A percentile compares a stretch with the other conserved stretches of the same genome.
Conservation (phyloP, 139 green algal species). For the Tetradesmus obliquus region DNA sequence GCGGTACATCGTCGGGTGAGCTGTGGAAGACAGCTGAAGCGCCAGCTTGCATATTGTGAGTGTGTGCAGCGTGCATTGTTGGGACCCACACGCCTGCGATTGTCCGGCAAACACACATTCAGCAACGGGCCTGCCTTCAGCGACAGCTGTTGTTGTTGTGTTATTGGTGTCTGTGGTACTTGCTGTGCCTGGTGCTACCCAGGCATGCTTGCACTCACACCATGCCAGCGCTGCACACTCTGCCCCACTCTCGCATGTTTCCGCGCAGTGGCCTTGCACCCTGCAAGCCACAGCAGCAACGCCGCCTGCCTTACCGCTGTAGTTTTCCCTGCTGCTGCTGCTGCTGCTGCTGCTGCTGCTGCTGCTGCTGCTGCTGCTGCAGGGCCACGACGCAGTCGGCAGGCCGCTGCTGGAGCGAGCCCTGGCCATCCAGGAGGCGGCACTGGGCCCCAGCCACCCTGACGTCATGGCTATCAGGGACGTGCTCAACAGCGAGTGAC, state of each 20-base stretch:
- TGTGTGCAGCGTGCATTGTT: background rate
- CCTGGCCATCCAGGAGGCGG: constrained; percentile 81
- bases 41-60: background rate
- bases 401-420: constrained; percentile 88
- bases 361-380: background rate
- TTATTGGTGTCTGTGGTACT: background rate
- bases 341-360: background rate
- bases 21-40: background rate
- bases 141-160: background rate
- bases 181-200: background rate
- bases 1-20: background rate
- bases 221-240: too few relatives aligned
- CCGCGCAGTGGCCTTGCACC: background rate
- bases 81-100: background rate
- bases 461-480: constrained; percentile 94
- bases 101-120: too few relatives aligned
- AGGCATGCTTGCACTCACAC: background rate
- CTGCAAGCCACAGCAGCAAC: background rate
- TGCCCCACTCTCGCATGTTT: background rate
- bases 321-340: background rate
- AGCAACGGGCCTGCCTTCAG: too few relatives aligned
- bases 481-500: constrained; percentile 80
- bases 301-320: background rate
- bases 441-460: constrained; percentile 87
- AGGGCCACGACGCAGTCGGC: constrained; percentile 82